Evolutionary conservation across 306 rosid species (phyloP).

Genomic region (Fragaria ananassa): DNA sequence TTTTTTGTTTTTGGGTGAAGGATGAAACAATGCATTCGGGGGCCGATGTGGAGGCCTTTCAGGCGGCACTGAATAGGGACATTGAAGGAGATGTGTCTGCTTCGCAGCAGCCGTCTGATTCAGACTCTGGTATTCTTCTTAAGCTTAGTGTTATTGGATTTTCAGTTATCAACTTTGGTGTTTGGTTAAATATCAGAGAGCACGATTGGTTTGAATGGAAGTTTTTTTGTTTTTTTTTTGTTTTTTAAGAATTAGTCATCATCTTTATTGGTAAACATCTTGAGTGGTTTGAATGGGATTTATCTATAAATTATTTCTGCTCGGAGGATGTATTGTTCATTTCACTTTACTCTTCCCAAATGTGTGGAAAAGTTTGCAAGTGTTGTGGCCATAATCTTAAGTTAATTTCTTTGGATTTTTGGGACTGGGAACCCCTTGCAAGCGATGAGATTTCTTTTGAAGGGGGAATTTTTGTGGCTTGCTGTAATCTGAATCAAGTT

Average conservation of each 20-base stretch:
- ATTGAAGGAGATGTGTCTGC: slow-evolving; percentile 61
- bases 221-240: neutral
- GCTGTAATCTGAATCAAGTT: neutral
- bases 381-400: neutral
- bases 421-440: neutral
- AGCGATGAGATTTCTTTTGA: neutral
- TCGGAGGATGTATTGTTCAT: neutral
- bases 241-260: neutral
- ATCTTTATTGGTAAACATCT: neutral
- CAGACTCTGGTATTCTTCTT: slow-evolving; percentile 43
- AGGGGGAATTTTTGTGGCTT: neutral
- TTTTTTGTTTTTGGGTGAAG: slow-evolving; percentile 29
- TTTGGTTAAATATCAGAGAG: neutral
- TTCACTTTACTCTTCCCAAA: neutral
- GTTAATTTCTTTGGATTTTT: neutral
- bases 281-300: neutral
- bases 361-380: neutral
- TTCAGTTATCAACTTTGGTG: neutral
- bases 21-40: slow-evolving; percentile 91
- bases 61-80: slow-evolving; percentile 78
- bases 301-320: neutral
- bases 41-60: slow-evolving; percentile 82
- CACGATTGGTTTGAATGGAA: neutral
- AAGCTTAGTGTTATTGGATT: neutral
- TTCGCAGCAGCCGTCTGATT: slow-evolving; percentile 52